These are phyloP conservation scores for Ophiostoma sp. DNA, from an alignment of 2,329 filamentous ascomycete species.

Conservation along the genomic window DNA sequence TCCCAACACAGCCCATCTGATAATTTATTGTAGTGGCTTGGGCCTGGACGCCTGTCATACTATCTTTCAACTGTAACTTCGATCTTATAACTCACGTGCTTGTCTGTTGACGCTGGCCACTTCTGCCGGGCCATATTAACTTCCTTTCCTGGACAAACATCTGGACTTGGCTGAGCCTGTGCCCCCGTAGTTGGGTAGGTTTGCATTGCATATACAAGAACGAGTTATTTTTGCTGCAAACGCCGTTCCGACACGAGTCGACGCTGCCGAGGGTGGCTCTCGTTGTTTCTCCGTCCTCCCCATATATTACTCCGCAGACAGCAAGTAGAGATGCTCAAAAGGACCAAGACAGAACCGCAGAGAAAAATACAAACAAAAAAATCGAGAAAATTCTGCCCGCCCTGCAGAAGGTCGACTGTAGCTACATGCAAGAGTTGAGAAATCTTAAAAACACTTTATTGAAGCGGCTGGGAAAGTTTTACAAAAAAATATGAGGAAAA, in stretches of 20 bases:
- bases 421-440: not conserved
- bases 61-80: not conserved
- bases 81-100: constrained; percentile 4
- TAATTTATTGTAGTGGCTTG: not conserved
- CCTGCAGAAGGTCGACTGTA: not conserved
- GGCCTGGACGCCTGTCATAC: too few species aligned
- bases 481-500: not conserved
- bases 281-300: not conserved
- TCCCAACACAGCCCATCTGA: not conserved
- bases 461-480: not conserved
- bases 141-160: not conserved
- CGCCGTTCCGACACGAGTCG: not conserved
- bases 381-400: too few species aligned
- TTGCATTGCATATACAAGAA: not conserved
- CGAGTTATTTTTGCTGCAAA: not conserved
- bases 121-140: constrained; percentile 10
- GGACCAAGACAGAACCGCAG: not conserved
- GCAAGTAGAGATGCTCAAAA: not conserved
- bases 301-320: not conserved
- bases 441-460: not conserved
- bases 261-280: not conserved
- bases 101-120: constrained; percentile 1
- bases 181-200: not conserved
- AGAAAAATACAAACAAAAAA: not conserved
- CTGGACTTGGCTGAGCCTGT: not conserved